Evolutionary conservation across 768 basidiomycete species (phyloP).

Genomic region (Lentinus brumalis): DNA sequence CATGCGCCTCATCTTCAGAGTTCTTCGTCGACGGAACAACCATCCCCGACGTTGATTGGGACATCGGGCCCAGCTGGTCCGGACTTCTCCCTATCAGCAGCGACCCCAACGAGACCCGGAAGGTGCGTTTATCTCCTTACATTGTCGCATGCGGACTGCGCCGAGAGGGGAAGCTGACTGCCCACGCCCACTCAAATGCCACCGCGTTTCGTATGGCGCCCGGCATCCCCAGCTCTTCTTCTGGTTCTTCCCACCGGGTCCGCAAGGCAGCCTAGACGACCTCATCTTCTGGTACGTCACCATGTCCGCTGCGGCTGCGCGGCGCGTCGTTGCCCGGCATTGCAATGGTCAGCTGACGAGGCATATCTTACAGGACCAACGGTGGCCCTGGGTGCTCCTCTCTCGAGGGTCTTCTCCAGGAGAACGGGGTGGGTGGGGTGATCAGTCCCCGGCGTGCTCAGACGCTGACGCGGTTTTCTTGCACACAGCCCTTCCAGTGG

Average conservation of each 20-base stretch:
- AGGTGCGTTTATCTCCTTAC: slow-evolving; percentile 40
- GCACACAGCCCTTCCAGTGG: slow-evolving; percentile 66
- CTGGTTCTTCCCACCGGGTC: slow-evolving; percentile 84
- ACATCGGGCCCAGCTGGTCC: slow-evolving; percentile 75
- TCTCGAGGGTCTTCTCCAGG: slow-evolving; percentile 69
- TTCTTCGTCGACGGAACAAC: slow-evolving; percentile 69
- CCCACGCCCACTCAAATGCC: not conserved
- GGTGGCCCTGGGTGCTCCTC: slow-evolving; percentile 83
- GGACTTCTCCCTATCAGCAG: slow-evolving; percentile 73
- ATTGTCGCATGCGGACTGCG: not conserved
- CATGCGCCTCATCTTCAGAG: slow-evolving; percentile 38
- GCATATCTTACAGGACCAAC: slow-evolving; percentile 55
- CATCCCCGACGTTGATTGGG: slow-evolving; percentile 71
- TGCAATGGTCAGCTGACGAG: not conserved
- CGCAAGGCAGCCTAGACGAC: slow-evolving; percentile 69
- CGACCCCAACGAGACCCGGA: slow-evolving; percentile 60
- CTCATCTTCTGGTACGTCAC: slow-evolving; percentile 67
- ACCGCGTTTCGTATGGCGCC: not conserved
- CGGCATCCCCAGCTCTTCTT: slow-evolving; percentile 63
- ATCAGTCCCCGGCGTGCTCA: not conserved
- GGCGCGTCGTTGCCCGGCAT: not conserved
- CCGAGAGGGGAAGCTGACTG: slow-evolving; percentile 5
- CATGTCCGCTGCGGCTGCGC: not conserved
- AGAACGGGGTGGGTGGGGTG: slow-evolving; percentile 61
- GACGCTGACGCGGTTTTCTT: not conserved